phyloP scores from a whole-genome alignment of 1,284 basidiomycete species.

The Apiotrichum domesticum region DNA sequence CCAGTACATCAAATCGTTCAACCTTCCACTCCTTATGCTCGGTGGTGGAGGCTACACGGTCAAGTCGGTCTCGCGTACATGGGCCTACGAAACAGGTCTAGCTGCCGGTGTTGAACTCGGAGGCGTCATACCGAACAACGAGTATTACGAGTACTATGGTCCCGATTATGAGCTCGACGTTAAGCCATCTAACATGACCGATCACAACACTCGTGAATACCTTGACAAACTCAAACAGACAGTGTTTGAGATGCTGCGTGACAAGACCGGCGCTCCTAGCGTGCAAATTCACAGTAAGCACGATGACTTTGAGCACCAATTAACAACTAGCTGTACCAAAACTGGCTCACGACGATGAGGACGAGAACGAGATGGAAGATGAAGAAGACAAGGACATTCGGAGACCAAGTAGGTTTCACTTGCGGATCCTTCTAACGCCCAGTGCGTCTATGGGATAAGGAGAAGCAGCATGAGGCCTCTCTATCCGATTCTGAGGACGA shows the following conservation, averaged over 20 bases:
- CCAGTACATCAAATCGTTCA: constrained; percentile 93
- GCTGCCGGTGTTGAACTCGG: constrained; percentile 92
- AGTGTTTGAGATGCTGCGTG: constrained; percentile 82
- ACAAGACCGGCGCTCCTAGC: constrained; percentile 78
- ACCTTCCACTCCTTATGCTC: constrained; percentile 82
- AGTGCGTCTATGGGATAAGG: constrained; percentile 43
- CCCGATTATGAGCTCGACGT: constrained; percentile 98
- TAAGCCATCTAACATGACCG: constrained; percentile 89
- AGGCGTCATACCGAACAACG: constrained; percentile 87
- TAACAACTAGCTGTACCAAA: constrained; percentile 48
- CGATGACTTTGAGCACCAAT: constrained; percentile 52
- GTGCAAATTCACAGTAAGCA: constrained; percentile 68
- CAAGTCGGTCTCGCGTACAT: constrained; percentile 91
- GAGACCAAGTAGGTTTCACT: constrained; percentile 53
- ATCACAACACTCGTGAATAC: constrained; percentile 89
- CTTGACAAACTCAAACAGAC: constrained; percentile 87
- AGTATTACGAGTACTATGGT: constrained; percentile 99
- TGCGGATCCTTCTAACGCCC: not conserved
- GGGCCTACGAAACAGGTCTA: constrained; percentile 97
- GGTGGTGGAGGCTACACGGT: constrained; percentile 99
- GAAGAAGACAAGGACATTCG: constrained; percentile 67
- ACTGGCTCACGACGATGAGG: constrained; percentile 74
- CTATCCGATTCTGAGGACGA: constrained; percentile 55
- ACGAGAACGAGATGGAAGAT: constrained; percentile 73
- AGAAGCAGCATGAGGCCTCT: constrained; percentile 40